Base-by-base conservation (phyloP, 2,329 filamentous ascomycete genomes). In the Hypomyces perniciosus region DNA sequence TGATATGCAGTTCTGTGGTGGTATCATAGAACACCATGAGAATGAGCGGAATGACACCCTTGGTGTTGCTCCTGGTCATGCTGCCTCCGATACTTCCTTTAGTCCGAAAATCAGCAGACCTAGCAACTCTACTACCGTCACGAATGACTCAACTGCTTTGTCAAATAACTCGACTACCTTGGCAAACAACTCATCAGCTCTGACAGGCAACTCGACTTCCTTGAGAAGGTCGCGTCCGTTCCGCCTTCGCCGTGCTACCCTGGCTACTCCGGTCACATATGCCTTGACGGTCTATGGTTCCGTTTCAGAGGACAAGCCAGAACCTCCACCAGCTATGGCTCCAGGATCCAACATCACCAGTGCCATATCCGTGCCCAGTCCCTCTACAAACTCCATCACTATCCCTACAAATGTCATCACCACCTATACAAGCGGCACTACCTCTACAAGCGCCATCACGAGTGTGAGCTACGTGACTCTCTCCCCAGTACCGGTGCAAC, bases 201-300 rank as follows among this genome's bases (percentile, higher is more conserved):
- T 3, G 3, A 20, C 20, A 20, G 20, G 20, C 20, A 20, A 20
- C 20, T 3, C 3, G 20, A 20, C 20, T 20, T 20, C 20, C 20
- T 20, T 20, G 20, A 31, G 35, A 26, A 7, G 28, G 8, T 51
- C 13, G 30, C 26, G 38, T 38, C 48, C 29, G 47, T n/a, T 31
- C 43, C 38, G 38, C 38, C 13, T 13, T 20, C 7, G 35, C 8
- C 7, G 20, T 3, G 2, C 33, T 5, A 34, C 35, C 26, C 27
- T 41, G 2, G 37, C 31, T n/a, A 40, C 44, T 30, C 54, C 57
- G 0, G 54, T 56, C 50, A 61, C 57, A 38, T 57, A 65, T 37
- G 65, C 76, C 6, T 63, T 77, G 13, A 75, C 69, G 2, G 60
- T 77, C 9, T 78, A 77, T 62, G 72, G 64, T 41, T 61, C 66